phyloP scores from a whole-genome alignment of 306 rosid species.

The Chamaecrista fasciculata region DNA sequence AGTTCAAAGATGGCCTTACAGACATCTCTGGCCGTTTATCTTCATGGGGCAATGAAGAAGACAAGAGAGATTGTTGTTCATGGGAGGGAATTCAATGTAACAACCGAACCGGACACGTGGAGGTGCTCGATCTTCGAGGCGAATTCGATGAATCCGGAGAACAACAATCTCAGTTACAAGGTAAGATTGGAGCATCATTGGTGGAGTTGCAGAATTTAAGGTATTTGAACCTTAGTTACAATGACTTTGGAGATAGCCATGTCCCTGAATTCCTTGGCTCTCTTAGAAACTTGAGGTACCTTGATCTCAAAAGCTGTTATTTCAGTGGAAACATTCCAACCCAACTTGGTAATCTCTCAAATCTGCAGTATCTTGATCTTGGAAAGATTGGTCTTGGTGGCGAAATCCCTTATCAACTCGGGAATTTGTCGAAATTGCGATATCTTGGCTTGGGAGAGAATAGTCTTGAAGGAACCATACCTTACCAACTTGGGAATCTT shows the following conservation, averaged over 20 bases:
- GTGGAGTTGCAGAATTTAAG: background rate
- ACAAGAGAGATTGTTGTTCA: slow-evolving; percentile 20
- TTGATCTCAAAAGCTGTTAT: background rate
- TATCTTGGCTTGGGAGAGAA: background rate
- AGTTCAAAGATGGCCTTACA: slow-evolving; percentile 9
- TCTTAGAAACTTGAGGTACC: background rate
- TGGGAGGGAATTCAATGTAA: slow-evolving; percentile 24
- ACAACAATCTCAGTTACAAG: background rate
- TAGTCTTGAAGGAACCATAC: background rate
- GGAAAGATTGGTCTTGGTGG: background rate
- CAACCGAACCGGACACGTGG: background rate
- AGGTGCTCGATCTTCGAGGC: background rate
- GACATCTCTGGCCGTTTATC: background rate
- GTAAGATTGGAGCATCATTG: background rate
- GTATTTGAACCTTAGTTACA: slow-evolving; percentile 2
- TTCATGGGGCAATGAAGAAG: slow-evolving; percentile 15
- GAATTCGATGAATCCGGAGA: background rate
- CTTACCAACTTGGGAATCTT: slow-evolving; percentile 35
- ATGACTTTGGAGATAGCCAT: background rate
- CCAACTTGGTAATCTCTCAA: slow-evolving; percentile 21
- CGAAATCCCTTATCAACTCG: background rate
- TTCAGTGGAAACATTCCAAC: background rate
- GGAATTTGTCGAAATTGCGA: slow-evolving; percentile 18
- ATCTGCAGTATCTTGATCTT: slow-evolving; percentile 25
- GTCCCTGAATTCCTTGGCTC: background rate